Conservation (phyloP, 2,329 filamentous ascomycete species). For the Colletotrichum sp. region DNA sequence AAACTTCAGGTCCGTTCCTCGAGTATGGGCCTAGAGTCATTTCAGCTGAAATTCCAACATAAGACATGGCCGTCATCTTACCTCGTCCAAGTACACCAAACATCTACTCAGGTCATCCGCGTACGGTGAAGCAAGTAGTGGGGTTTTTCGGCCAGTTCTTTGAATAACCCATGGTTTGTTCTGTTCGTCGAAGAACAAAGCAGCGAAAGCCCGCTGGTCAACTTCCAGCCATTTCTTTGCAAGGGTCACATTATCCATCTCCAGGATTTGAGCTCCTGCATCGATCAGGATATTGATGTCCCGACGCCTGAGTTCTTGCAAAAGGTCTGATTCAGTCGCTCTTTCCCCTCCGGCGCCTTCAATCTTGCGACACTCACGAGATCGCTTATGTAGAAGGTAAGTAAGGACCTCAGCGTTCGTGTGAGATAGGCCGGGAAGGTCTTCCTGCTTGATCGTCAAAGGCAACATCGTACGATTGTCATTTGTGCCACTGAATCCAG, state of each 20-base stretch:
- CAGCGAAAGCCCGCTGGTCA: conserved; percentile 49
- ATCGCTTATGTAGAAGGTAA: conserved; percentile 59
- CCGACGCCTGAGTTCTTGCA: conserved; percentile 38
- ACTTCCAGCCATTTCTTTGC: conserved; percentile 55
- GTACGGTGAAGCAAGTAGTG: conserved; percentile 59
- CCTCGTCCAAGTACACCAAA: conserved; percentile 64
- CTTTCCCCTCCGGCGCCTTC: conserved; percentile 28
- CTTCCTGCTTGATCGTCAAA: conserved; percentile 64
- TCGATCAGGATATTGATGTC: conserved; percentile 64
- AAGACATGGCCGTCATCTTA: background rate
- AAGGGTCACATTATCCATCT: conserved; percentile 59
- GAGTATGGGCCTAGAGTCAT: conserved; percentile 53
- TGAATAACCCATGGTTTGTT: conserved; percentile 52
- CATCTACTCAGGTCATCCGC: conserved; percentile 56
- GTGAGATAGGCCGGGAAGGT: conserved; percentile 59
- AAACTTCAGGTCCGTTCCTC: conserved; percentile 65
- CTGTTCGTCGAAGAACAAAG: conserved; percentile 56
- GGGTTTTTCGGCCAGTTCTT: conserved; percentile 36
- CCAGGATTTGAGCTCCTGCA: conserved; percentile 67
- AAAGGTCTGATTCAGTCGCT: conserved; percentile 46
- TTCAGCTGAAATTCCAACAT: background rate
- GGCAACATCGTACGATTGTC: conserved; percentile 67
- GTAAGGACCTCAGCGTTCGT: conserved; percentile 69
- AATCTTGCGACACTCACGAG: conserved; percentile 48
- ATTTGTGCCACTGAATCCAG: conserved; percentile 76